Evolutionary conservation across 768 basidiomycete species (phyloP), one percentile per base, ranked within the genome.

Genomic region (Lanmaoa pseudosensibilis): DNA sequence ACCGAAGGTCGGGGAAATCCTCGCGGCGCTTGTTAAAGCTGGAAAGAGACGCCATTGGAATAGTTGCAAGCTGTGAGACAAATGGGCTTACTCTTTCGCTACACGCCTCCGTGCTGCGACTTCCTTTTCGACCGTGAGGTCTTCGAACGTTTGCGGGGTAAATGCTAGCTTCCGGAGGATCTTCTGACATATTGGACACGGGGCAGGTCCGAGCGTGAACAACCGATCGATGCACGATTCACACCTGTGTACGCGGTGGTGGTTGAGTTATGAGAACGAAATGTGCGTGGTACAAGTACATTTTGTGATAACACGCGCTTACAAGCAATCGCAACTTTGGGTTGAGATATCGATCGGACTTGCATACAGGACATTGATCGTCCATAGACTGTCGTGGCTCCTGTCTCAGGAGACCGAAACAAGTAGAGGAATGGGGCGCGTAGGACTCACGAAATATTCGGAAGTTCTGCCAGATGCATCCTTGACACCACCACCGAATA

Each of bases 221-320:
- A 98, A 73, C 9, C 95, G 85, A 73, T 98, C 97, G 65, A 99
- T 97, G 72, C 97, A 99, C 1, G 92, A 93, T 77, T 98, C 96
- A 76, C 97, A 98, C 92, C 94, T 96, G 58, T n/a, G 47, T 23
- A 41, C n/a, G 18, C 19, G n/a, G 23, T 21, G 9, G 13, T 1
- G 7, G 10, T 56, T 64, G 25, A 72, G 61, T 49, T 19, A 49
- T 34, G 30, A 25, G 19, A 33, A 37, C 33, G 10, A 46, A 36
- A 30, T 30, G 25, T 21, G 23, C 25, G 33, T 23, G 32, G 49
- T 55, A 45, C 34, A 72, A 78, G 58, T 61, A 94, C 97, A 98
- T 96, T 81, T 97, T 97, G 75, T 99, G 97, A 73, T 97, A 99
- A 71, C 97, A 99, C 16, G 92, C 88, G 72, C 92, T 94, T 64